Evolutionary conservation across 129 eudicot genomes (phyloP).

Genomic region (Daucus carota): DH1_v3.0 NC_030382.2:12004501-12005000

Average conservation of each 20-base stretch:
- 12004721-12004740: constrained; percentile 23
- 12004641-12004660: constrained; percentile 14
- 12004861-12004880: constrained; percentile 42
- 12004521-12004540: constrained; percentile 33
- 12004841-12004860: constrained; percentile 50
- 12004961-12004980: constrained; percentile 45
- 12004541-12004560: constrained; percentile 24
- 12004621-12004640: constrained; percentile 34
- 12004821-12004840: constrained; percentile 18
- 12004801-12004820: constrained; percentile 20
- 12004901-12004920: constrained; percentile 46
- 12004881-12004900: constrained; percentile 45
- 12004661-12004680: constrained; percentile 18
- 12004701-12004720: constrained; percentile 29
- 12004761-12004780: constrained; percentile 46
- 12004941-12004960: constrained; percentile 40
- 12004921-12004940: constrained; percentile 35
- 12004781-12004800: constrained; percentile 36
- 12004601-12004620: constrained; percentile 50
- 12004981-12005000: constrained; percentile 61
- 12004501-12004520: constrained; percentile 46
- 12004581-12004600: constrained; percentile 34
- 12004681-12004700: constrained; percentile 11
- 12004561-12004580: constrained; percentile 17
- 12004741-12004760: constrained; percentile 33